Percentiles rank a stretch among this genome's conserved stretches.
Conservation (phyloP, 1,139 yeast genomes). For the Geotrichum macrosporum region DNA sequence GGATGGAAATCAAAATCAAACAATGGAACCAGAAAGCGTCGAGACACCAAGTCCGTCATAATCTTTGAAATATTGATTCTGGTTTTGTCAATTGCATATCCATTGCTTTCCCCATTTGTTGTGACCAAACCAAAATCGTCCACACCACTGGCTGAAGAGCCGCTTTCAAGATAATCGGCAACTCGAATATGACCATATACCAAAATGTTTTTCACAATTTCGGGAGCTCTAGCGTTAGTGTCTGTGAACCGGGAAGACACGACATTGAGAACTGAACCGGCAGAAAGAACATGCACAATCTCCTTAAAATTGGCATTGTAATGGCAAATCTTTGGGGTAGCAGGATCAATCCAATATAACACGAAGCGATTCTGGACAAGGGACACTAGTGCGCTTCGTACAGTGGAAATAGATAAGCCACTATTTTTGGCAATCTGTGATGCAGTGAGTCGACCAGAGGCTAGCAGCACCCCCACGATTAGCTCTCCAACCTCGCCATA, state of each 20-base stretch:
- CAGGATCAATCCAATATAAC: slow-evolving; percentile 41
- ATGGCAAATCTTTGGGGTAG: slow-evolving; percentile 41
- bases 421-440: slow-evolving; percentile 33
- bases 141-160: slow-evolving; percentile 24
- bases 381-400: slow-evolving; percentile 39
- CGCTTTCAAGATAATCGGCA: slow-evolving; percentile 51
- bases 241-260: slow-evolving; percentile 45
- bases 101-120: slow-evolving; percentile 23
- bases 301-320: slow-evolving; percentile 67
- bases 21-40: slow-evolving; percentile 58
- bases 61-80: slow-evolving; percentile 33
- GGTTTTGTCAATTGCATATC: slow-evolving; percentile 31
- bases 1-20: slow-evolving; percentile 38
- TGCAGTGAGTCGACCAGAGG: slow-evolving; percentile 38
- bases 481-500: slow-evolving; percentile 40
- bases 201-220: slow-evolving; percentile 67
- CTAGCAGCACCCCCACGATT: slow-evolving; percentile 36
- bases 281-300: slow-evolving; percentile 57
- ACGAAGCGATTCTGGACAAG: slow-evolving; percentile 42
- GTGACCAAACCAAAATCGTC: slow-evolving; percentile 31
- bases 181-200: slow-evolving; percentile 61
- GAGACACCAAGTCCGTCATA: slow-evolving; percentile 48
- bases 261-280: slow-evolving; percentile 68
- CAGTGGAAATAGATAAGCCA: slow-evolving; percentile 33
- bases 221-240: slow-evolving; percentile 44